These are phyloP conservation scores for Aureobasidium subglaciale DNA, from an alignment of 2,329 filamentous ascomycete genomes.

Conservation along the genomic window DNA sequence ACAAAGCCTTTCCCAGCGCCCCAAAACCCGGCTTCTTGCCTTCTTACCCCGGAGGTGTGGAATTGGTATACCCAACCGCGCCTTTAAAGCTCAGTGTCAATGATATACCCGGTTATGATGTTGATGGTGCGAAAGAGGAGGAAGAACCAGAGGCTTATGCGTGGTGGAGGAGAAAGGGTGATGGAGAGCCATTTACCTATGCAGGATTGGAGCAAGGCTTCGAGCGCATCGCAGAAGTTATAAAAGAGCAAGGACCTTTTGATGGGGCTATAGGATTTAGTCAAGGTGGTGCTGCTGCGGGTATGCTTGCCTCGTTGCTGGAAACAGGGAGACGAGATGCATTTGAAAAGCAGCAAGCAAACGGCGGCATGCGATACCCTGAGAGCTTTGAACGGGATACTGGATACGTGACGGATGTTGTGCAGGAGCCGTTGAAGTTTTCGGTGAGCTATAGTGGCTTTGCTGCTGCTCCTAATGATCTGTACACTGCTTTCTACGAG, in stretches of 20 bases:
- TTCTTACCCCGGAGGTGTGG: constrained; percentile 33
- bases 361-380: constrained; percentile 47
- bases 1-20: constrained; percentile 62
- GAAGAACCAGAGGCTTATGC: constrained; percentile 57
- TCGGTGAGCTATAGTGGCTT: constrained; percentile 74
- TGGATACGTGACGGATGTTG: constrained; percentile 28
- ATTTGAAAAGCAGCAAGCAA: constrained; percentile 37
- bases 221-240: constrained; percentile 51
- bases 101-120: constrained; percentile 54
- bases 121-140: constrained; percentile 30
- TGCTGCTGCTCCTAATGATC: constrained; percentile 50
- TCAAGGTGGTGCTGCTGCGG: constrained; percentile 68
- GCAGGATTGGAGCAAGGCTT: constrained; percentile 64
- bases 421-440: constrained; percentile 58
- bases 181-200: constrained; percentile 51
- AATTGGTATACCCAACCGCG: constrained; percentile 42
- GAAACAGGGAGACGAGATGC: constrained; percentile 47
- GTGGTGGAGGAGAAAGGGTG: constrained; percentile 72
- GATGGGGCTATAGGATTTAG: constrained; percentile 78
- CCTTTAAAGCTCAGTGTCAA: constrained; percentile 35
- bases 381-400: constrained; percentile 36
- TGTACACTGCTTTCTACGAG: constrained; percentile 64
- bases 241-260: constrained; percentile 59
- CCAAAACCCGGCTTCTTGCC: constrained; percentile 37
- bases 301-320: constrained; percentile 64